Conservation (phyloP, 352 stramenopile genomes). For the Pythium grandisporangium region DNA sequence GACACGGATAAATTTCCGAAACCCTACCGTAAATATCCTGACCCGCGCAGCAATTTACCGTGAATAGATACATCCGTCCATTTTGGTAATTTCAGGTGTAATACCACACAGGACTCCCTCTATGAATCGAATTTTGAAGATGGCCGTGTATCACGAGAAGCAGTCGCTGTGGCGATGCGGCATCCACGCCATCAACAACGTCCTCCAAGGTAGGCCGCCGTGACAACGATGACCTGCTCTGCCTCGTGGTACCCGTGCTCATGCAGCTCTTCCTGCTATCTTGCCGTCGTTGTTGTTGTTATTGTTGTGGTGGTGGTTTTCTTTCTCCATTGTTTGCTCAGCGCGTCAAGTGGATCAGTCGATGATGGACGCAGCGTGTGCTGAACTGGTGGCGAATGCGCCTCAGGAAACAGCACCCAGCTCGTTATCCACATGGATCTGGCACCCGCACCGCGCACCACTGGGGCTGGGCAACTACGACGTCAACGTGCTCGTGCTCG, state of each 20-base stretch:
- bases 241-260: not conserved
- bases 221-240: not conserved
- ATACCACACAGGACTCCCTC: not conserved
- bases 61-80: not conserved
- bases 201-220: slow-evolving; percentile 38
- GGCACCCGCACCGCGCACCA: slow-evolving; percentile 53
- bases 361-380: slow-evolving; percentile 33
- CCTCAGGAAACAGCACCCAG: not conserved
- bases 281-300: slow-evolving; percentile 1
- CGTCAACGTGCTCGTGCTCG: slow-evolving; percentile 62
- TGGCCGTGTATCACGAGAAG: slow-evolving; percentile 52
- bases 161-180: slow-evolving; percentile 71
- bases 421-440: slow-evolving; percentile 25
- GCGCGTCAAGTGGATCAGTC: slow-evolving; percentile 36
- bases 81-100: not conserved
- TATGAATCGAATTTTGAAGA: not conserved
- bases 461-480: slow-evolving; percentile 76
- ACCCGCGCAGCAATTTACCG: not conserved
- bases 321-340: too few species aligned
- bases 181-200: slow-evolving; percentile 77
- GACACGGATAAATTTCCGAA: not conserved
- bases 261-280: too few species aligned
- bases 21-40: not conserved
- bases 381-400: slow-evolving; percentile 17
- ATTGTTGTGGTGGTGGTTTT: too few species aligned